Evolutionary conservation across 805 yeast species (phyloP).

Genomic region (Candida tibetensis): DNA sequence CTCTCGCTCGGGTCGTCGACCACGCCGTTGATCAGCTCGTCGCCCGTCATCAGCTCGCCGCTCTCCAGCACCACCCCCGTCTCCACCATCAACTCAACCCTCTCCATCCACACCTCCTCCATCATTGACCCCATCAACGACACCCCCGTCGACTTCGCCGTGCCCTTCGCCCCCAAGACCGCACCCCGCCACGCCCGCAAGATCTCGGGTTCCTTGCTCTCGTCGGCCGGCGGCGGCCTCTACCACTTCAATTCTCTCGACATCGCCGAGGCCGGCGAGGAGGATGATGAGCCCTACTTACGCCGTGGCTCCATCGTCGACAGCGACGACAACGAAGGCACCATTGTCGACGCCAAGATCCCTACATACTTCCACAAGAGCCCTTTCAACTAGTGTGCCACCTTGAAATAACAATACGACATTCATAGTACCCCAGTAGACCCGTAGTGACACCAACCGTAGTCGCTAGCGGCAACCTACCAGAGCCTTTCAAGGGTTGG

Average conservation of each 20-base stretch:
- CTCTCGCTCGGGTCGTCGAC: slow-evolving; percentile 7
- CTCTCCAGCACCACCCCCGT: slow-evolving; percentile 30
- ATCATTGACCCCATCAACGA: slow-evolving; percentile 39
- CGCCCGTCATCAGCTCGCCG: slow-evolving; percentile 37
- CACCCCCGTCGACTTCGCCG: slow-evolving; percentile 36
- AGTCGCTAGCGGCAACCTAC: no score
- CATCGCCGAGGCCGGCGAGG: slow-evolving; percentile 24
- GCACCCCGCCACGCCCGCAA: slow-evolving; percentile 15
- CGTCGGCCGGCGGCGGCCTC: slow-evolving; percentile 23
- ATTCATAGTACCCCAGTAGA: no score
- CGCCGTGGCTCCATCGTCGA: slow-evolving; percentile 3
- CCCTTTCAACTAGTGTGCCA: slow-evolving; percentile 10
- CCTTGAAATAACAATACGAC: no score
- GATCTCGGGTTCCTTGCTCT: slow-evolving; percentile 19
- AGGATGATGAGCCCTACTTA: slow-evolving; percentile 12
- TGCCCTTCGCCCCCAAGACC: slow-evolving; percentile 16
- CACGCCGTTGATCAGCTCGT: slow-evolving; percentile 16
- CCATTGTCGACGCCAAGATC: slow-evolving; percentile 2
- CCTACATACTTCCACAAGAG: slow-evolving; percentile 10
- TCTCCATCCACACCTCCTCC: slow-evolving; percentile 16
- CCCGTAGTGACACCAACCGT: no score
- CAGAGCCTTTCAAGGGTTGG: no score
- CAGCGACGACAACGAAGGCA: slow-evolving; percentile 6
- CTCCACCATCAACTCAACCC: slow-evolving; percentile 23
- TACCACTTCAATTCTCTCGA: slow-evolving; percentile 19